phyloP scores from a whole-genome alignment of 2,329 filamentous ascomycete genomes.

The Fusarium sp. region DNA sequence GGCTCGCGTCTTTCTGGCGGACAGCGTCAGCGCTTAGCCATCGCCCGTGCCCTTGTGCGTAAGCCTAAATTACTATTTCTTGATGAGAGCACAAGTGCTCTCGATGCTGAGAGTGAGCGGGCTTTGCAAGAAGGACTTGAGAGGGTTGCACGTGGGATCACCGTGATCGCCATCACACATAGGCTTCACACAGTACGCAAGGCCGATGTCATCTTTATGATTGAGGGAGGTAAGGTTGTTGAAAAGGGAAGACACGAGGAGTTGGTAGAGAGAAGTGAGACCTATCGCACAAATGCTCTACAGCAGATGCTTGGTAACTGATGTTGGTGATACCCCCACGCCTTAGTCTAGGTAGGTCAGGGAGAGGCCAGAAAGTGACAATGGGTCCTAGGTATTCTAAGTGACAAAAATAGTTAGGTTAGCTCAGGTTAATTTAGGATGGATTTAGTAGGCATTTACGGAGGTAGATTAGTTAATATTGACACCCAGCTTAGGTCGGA shows the following conservation, averaged over 20 bases:
- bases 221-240: conserved; percentile 62
- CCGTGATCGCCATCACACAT: conserved; percentile 68
- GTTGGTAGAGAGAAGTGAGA: conserved; percentile 61
- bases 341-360: too few species aligned
- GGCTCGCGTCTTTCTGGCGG: conserved; percentile 80
- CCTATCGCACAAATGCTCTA: conserved; percentile 61
- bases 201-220: conserved; percentile 66
- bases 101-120: conserved; percentile 76
- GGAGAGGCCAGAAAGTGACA: neutral
- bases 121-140: conserved; percentile 74
- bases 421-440: neutral
- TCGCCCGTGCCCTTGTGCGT: conserved; percentile 79
- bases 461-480: neutral
- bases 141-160: conserved; percentile 61
- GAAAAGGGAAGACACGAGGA: conserved; percentile 64
- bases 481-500: neutral
- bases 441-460: neutral
- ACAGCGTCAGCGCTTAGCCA: conserved; percentile 80
- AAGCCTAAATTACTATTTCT: conserved; percentile 78
- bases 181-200: conserved; percentile 64
- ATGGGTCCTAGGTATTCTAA: too few species aligned
- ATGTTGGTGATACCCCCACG: neutral
- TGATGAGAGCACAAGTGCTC: conserved; percentile 82
- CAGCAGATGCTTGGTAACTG: conserved; percentile 56
- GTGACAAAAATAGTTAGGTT: neutral